Evolutionary conservation across 2,329 filamentous ascomycete species (phyloP).

Genomic region (Blastomyces percursus): DNA sequence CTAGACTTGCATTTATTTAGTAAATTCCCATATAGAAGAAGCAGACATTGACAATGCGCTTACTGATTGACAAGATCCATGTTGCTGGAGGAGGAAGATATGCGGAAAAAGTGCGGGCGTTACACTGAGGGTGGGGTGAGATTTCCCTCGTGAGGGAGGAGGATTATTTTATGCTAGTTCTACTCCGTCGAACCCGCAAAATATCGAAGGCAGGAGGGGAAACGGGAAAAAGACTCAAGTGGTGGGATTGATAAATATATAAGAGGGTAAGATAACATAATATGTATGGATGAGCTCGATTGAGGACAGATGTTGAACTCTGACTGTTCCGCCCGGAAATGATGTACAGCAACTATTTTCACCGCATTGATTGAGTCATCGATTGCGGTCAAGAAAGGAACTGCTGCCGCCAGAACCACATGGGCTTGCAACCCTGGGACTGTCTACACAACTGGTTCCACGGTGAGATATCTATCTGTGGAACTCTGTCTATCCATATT

Average conservation of each 20-base stretch:
- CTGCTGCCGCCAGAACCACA: constrained; percentile 3
- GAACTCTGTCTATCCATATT: too few species aligned
- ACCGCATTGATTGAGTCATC: neutral
- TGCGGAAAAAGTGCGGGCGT: neutral
- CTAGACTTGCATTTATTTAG: constrained; percentile 49
- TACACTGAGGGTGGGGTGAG: neutral
- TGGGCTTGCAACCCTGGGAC: neutral
- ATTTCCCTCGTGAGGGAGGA: neutral
- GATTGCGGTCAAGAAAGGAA: neutral
- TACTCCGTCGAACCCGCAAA: neutral
- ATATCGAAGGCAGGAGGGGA: neutral
- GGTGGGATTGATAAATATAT: neutral
- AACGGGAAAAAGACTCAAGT: neutral
- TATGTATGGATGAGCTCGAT: neutral
- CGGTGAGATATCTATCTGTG: neutral
- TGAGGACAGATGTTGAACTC: neutral
- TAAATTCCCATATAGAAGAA: constrained; percentile 8
- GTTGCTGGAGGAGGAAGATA: neutral
- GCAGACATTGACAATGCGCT: constrained; percentile 21
- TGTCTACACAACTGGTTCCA: neutral
- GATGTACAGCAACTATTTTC: neutral
- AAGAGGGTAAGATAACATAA: neutral
- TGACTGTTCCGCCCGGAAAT: neutral
- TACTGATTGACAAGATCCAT: constrained; percentile 56
- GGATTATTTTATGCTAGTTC: neutral